These are phyloP conservation scores for Yamadazyma siamensis DNA, from an alignment of 1,139 yeast genomes.

Conservation along the genomic window DNA sequence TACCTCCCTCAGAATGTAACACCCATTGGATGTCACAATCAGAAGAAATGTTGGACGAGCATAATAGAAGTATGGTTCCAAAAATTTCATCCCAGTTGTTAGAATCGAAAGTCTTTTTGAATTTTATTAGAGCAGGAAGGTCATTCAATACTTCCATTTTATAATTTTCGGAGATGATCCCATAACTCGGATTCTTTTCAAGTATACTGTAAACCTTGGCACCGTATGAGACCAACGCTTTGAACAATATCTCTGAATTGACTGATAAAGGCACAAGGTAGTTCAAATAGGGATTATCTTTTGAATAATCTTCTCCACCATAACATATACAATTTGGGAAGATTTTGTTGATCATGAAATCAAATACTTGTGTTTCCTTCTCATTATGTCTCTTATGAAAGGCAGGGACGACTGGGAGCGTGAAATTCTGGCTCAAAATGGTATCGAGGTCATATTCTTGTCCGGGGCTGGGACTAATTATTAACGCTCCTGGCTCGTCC, in stretches of 20 bases:
- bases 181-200: constrained; percentile 20
- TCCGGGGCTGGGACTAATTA: background rate
- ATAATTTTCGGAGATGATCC: constrained; percentile 21
- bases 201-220: constrained; percentile 29
- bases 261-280: constrained; percentile 31
- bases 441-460: background rate
- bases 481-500: background rate
- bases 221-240: constrained; percentile 30
- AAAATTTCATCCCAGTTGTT: constrained; percentile 35
- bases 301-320: constrained; percentile 9
- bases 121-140: constrained; percentile 24
- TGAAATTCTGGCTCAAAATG: no score
- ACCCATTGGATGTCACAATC: constrained; percentile 36
- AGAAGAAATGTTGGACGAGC: constrained; percentile 36
- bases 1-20: constrained; percentile 31
- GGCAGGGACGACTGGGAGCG: constrained; percentile 1
- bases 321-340: constrained; percentile 35
- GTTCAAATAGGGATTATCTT: constrained; percentile 29
- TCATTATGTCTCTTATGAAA: background rate
- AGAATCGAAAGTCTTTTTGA: constrained; percentile 15
- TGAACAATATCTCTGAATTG: constrained; percentile 25
- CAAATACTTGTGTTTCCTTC: constrained; percentile 20
- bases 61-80: constrained; percentile 33
- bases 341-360: constrained; percentile 27
- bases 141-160: constrained; percentile 21